phyloP scores from a whole-genome alignment of 23 red algal species.

The Agarophyton chilense region DNA sequence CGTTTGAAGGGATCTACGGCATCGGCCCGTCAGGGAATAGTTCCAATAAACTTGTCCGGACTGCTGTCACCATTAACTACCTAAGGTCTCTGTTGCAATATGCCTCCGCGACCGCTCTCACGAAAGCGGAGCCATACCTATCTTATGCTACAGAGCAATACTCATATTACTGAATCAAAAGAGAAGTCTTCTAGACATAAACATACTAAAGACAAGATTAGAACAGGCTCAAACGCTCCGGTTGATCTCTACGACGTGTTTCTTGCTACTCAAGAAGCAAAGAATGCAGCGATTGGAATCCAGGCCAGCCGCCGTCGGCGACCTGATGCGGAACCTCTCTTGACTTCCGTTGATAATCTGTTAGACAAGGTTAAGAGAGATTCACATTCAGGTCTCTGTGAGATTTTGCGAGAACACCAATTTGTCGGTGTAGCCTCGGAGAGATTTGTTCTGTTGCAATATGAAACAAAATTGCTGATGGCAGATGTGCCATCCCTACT shows the following conservation, averaged over 20 bases:
- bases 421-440: conserved; percentile 82
- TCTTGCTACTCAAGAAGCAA: conserved; percentile 9
- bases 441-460: conserved; percentile 68
- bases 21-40: too few species aligned
- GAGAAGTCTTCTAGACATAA: background rate
- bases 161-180: background rate
- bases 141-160: background rate
- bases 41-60: too few species aligned
- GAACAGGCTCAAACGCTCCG: conserved; percentile 52
- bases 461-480: conserved; percentile 74
- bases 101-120: background rate
- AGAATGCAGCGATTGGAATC: conserved; percentile 7
- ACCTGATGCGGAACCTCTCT: conserved; percentile 57
- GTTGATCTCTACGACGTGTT: conserved; percentile 45
- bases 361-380: conserved; percentile 27
- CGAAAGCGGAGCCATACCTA: background rate
- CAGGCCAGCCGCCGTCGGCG: conserved; percentile 51
- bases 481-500: conserved; percentile 46
- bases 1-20: too few species aligned
- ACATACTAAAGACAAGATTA: conserved; percentile 51
- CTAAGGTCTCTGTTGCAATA: too few species aligned
- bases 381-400: conserved; percentile 57
- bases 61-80: too few species aligned
- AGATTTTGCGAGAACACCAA: conserved; percentile 70
- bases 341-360: conserved; percentile 49